phyloP scores from a whole-genome alignment of 345 rosid genomes.

The Brassica carinata region DNA sequence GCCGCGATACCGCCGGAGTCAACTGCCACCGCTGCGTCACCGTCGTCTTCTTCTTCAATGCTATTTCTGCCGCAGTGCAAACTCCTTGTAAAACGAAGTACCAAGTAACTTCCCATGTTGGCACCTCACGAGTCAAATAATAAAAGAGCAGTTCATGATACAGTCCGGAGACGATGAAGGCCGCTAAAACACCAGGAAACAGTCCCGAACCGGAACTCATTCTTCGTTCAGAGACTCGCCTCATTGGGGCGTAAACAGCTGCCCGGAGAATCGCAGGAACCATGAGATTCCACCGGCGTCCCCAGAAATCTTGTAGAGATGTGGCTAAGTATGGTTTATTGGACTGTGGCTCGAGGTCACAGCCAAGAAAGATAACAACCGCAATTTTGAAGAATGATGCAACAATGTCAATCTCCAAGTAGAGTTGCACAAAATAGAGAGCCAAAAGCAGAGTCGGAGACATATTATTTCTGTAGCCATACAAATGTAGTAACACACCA shows the following conservation, averaged over 20 bases:
- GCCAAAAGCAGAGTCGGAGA: constrained; percentile 10
- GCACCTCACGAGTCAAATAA: constrained; percentile 30
- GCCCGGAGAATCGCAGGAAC: constrained; percentile 47
- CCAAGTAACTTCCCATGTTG: constrained; percentile 44
- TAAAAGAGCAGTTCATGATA: constrained; percentile 42
- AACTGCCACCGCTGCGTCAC: constrained; percentile 17
- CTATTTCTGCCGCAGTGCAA: constrained; percentile 38
- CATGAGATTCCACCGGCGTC: constrained; percentile 61
- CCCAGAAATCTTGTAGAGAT: constrained; percentile 66
- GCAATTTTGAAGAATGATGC: constrained; percentile 21
- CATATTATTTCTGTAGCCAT: constrained; percentile 8
- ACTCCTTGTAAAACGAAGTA: constrained; percentile 45
- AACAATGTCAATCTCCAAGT: constrained; percentile 40
- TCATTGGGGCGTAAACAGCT: constrained; percentile 45
- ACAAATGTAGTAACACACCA: background rate
- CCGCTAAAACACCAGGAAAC: constrained; percentile 24
- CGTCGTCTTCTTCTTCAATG: constrained; percentile 34
- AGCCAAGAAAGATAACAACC: background rate
- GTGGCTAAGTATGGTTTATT: constrained; percentile 51
- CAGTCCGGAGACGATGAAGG: constrained; percentile 42
- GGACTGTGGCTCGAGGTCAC: constrained; percentile 47
- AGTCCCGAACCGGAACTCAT: constrained; percentile 20
- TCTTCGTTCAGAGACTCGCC: constrained; percentile 1
- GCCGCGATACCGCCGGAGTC: constrained; percentile 4
- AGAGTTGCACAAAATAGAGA: constrained; percentile 23